A percentile compares a stretch with the other conserved stretches of the same genome.
Conservation (phyloP, 805 yeast species). For the Saccharomycopsis sp. region DNA sequence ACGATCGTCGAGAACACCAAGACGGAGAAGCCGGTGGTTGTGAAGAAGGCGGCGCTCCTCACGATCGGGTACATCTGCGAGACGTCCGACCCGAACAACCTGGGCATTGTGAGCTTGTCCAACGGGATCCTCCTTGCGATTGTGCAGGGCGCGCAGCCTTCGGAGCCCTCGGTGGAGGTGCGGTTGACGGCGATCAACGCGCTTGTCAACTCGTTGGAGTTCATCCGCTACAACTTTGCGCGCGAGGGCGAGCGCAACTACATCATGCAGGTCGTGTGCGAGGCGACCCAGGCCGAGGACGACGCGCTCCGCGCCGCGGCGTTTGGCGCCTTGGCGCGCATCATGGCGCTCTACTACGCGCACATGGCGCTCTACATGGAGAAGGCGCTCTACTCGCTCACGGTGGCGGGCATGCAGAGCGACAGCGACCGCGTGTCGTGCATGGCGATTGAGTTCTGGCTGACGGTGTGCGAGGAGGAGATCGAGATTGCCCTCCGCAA, state of each 20-base stretch:
- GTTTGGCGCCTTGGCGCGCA: conserved; percentile 88
- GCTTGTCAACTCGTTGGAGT: conserved; percentile 81
- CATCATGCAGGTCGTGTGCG: conserved; percentile 98
- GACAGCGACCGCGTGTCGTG: conserved; percentile 81
- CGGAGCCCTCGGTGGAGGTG: conserved; percentile 68
- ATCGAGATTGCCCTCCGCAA: conserved; percentile 67
- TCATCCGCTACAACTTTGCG: conserved; percentile 81
- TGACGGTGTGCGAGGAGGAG: conserved; percentile 98
- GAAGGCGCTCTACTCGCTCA: conserved; percentile 84
- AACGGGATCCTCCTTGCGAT: conserved; percentile 92
- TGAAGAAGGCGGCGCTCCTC: conserved; percentile 80
- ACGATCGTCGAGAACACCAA: conserved; percentile 82
- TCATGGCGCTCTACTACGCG: conserved; percentile 82
- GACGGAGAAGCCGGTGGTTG: conserved; percentile 65
- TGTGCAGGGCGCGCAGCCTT: conserved; percentile 89
- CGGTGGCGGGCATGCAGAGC: conserved; percentile 88
- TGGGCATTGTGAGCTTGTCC: conserved; percentile 73
- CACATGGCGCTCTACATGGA: conserved; percentile 96
- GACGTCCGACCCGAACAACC: conserved; percentile 76
- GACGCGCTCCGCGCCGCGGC: conserved; percentile 86
- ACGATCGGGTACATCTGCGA: conserved; percentile 96
- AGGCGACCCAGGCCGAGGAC: conserved; percentile 89
- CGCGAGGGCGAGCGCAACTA: conserved; percentile 93
- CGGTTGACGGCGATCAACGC: conserved; percentile 90
- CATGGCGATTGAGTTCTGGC: conserved; percentile 99